Evolutionary conservation across 352 stramenopile species (phyloP).

Genomic region (Phytophthora tentaculata): DNA sequence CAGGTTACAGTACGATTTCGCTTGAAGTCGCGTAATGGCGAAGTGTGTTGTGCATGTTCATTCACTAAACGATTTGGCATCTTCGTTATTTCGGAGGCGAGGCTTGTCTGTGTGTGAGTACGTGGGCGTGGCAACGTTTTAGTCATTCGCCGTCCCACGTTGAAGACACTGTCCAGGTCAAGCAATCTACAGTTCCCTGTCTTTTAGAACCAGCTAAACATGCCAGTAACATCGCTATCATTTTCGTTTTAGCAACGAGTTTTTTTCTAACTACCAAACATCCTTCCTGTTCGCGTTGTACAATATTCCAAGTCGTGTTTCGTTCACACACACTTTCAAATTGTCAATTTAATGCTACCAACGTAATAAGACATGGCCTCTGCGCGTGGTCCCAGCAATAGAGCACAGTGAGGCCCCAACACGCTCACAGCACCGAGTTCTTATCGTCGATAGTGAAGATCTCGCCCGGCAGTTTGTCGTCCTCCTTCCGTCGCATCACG

Average conservation of each 20-base stretch:
- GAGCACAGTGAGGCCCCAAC: constrained; percentile 5
- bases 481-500: constrained; percentile 58
- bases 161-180: neutral
- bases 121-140: too few species aligned
- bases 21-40: too few species aligned
- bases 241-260: constrained; percentile 8
- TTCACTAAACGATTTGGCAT: too few species aligned
- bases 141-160: too few species aligned
- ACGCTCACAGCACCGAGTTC: constrained; percentile 72
- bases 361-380: constrained; percentile 46
- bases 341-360: constrained; percentile 46
- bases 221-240: constrained; percentile 3
- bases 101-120: neutral
- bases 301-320: constrained; percentile 34
- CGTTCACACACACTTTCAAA: constrained; percentile 45
- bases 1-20: too few species aligned
- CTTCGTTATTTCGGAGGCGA: neutral
- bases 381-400: neutral
- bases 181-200: too few species aligned
- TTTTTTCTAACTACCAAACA: neutral
- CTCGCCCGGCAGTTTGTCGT: constrained; percentile 55
- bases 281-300: neutral
- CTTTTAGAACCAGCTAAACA: too few species aligned
- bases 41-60: too few species aligned
- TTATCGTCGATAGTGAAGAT: constrained; percentile 85